Base-by-base conservation (phyloP, 129 eudicot species). In the Tagetes patula region DNA sequence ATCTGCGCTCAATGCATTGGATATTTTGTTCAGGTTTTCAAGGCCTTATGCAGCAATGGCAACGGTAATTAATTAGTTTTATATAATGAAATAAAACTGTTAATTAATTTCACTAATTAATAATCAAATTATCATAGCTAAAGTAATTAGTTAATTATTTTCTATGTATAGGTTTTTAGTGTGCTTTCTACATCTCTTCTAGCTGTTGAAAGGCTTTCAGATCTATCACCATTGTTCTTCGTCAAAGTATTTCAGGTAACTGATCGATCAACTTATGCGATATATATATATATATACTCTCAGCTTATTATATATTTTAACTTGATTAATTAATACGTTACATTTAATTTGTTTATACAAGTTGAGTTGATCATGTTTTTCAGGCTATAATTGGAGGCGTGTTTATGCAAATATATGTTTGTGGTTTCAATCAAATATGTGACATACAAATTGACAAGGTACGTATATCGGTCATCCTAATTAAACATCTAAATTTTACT, bases 381-480 rank as follows among this genome's bases (percentile, higher is more conserved):
- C 41, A 78, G 82, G 82, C 77, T 52, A 71, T 71, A 32, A 6
- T 78, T 20, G 82, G 77, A 30, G 82, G 82, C 72, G 52, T 78
- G 50, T 63, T 54, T 52, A 78, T 78, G 77, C 82, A 78, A 71
- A 53, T 78, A 63, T 78, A 78, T 30, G 82, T 78, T 63, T 78
- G 82, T 63, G 77, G 82, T 8, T 78, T 78, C 77, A 78, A 78
- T 71, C 77, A 78, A 31, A 78, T 78, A 63, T 78, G 82, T 33
- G 82, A 78, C 58, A 32, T 78, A 71, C 77, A 71, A 64, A 78
- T 78, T 14, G 82, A 78, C 82, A 78, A 71, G 82, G 82, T 78
- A 78, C 47, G 30, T 20, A 20, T 20, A 20, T 20, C 13, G n/a
- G n/a, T n/a, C n/a, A n/a, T n/a, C n/a, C n/a, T n/a, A n/a, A n/a